Percentiles rank a stretch among this genome's conserved stretches.
Conservation (phyloP, 2,329 filamentous ascomycete genomes). For the Verticillium dahliae region DNA sequence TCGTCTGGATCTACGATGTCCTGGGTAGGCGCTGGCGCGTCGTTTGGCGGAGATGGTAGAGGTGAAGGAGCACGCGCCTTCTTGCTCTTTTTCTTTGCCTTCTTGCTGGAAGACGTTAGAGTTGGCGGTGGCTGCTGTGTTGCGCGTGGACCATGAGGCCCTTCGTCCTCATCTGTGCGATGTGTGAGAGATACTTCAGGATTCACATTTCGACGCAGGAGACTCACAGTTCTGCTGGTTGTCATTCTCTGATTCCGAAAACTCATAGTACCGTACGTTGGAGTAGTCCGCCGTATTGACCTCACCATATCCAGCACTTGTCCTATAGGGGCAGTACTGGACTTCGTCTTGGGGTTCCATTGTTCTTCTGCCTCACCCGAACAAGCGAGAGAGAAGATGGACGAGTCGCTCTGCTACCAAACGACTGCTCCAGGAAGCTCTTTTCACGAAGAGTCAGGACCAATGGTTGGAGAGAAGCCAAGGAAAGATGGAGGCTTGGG, state of each 20-base stretch:
- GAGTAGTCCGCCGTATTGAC: conserved; percentile 36
- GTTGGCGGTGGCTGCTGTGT: conserved; percentile 5
- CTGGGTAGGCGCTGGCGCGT: not conserved
- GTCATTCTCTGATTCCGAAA: conserved; percentile 28
- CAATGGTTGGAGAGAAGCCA: not conserved
- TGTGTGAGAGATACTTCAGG: not conserved
- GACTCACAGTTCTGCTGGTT: not conserved
- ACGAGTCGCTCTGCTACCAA: not conserved
- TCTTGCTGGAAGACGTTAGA: conserved; percentile 5
- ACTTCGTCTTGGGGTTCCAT: conserved; percentile 31
- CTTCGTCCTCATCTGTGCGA: not conserved
- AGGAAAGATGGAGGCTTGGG: not conserved
- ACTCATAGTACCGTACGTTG: conserved; percentile 31
- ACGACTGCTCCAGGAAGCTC: not conserved
- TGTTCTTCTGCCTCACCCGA: conserved; percentile 8
- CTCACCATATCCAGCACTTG: conserved; percentile 21
- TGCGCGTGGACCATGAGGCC: conserved; percentile 4
- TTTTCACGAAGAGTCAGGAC: not conserved
- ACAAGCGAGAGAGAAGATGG: not conserved
- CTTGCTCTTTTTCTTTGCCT: conserved; percentile 14
- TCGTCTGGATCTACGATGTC: not conserved
- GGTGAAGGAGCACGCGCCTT: conserved; percentile 6
- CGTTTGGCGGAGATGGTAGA: not conserved
- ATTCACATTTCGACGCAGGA: not conserved
- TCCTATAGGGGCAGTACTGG: conserved; percentile 31